Evolutionary conservation across 225 moss, liverwort and hornwort genomes (phyloP), one percentile per base, ranked within the genome.

Genomic region (Bryoerythrophyllum caledonicum): DNA sequence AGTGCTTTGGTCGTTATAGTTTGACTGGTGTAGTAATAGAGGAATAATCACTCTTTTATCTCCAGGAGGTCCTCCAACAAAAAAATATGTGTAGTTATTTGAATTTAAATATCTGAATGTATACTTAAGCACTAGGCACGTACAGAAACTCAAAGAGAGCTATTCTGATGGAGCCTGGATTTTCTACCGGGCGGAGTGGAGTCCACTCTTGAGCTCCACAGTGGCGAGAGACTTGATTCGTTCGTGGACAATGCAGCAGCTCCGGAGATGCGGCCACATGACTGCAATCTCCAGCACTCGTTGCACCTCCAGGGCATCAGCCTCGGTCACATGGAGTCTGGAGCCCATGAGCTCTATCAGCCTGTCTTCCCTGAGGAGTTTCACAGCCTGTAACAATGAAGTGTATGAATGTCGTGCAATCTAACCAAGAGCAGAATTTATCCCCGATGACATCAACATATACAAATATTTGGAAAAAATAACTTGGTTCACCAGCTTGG

Each of bases 1-100:
- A 73, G 34, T 59, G 59, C 12, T 57, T 32, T 66, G 65, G 56
- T 74, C 55, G 17, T 17, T 74, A 26, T 17, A 48, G 48, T 66
- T 67, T 17, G 64, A 28, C 28, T 10, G 67, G 6, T 19, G 15
- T 49, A 3, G 20, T 13, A 52, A 46, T 10, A 26, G 67, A n/a
- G 13, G 4, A 26, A 10, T 4, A 10, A 44, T 17, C 15, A 44
- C 26, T 66, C 19, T 46, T 46, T 46, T 27, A 17, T 11, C 44
- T 19, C 19, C 7, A n/a, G 60, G 19, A 8, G 44, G 13, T 59
- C 26, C 15, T 16, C 8, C 4, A 26, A 12, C 24, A 1, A 12
- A 11, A 15, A 16, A 40, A 7, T 21, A 65, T 7, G 37, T 58
- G 65, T 25, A 7, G 7, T 43, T n/a, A n/a, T n/a, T n/a, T n/a